Evolutionary conservation across 805 yeast genomes (phyloP), one percentile per base, ranked within the genome.

Genomic region (Danielozyma ontarioensis): DNA sequence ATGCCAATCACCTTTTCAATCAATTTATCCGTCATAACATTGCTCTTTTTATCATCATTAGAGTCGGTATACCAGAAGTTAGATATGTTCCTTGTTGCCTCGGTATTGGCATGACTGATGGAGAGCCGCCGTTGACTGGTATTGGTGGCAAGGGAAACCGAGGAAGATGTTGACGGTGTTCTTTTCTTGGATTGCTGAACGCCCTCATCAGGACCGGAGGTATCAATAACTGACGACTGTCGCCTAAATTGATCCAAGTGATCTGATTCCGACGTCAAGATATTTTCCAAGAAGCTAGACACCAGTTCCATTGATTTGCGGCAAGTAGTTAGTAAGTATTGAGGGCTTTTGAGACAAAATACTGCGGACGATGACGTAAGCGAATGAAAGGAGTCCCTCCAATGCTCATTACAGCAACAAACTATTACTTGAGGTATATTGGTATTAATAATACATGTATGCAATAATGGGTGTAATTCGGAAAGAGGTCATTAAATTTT

Each of bases 1-100:
- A 84, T 76, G 15, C 78, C 64, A 5, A 86, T 59, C 31, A 85
- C 62, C 48, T 78, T 73, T 47, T 87, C 95, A 43, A 86, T 72
- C 34, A 86, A 56, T 35, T 79, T 80, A 44, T 86, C 95, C 0
- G 84, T 69, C 50, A 83, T 35, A 13, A 42, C 27, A 23, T 17
- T 13, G 39, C 35, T 19, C 35, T 46, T 32, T 43, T 51, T 40
- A n/a, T 37, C 45, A 25, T 51, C 52, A 15, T 42, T 43, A 16
- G 46, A 41, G 35, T 46, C 46, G 42, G 27, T 39, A 36, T 46
- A 43, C 61, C 61, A 56, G 38, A 50, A 50, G 13, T 47, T 44
- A 7, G 54, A 45, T 13, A 53, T 44, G 30, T 40, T 44, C 23
- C 34, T 27, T 14, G 33, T 32, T 19, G 19, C 22, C 28, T 19